A percentile compares a stretch with the other conserved stretches of the same genome.
Evolutionary conservation across 305 asterid species (phyloP).

Genomic region (Solanum chacoense): DNA sequence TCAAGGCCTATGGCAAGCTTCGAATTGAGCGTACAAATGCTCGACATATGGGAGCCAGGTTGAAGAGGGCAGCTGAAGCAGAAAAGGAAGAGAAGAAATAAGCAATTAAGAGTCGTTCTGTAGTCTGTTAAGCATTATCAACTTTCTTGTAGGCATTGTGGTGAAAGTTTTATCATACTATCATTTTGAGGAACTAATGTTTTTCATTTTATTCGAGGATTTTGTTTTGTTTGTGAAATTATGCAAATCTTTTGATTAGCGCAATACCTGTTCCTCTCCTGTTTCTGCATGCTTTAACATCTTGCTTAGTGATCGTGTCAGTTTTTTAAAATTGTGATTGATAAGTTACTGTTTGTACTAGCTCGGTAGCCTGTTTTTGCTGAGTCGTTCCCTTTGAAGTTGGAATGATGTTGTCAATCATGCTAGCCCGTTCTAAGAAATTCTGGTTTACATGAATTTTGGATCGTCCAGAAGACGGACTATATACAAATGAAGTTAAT

Average conservation of each 20-base stretch:
- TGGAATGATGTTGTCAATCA: background rate
- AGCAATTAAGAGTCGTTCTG: background rate
- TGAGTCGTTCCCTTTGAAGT: background rate
- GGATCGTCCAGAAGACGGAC: background rate
- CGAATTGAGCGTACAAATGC: slow-evolving; percentile 18
- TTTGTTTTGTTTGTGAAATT: background rate
- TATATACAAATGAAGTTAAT: background rate
- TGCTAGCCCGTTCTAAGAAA: background rate
- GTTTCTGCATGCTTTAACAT: background rate
- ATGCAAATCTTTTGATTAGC: background rate
- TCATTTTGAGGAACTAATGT: background rate
- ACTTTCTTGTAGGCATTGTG: background rate
- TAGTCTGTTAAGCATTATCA: background rate
- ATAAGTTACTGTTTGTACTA: background rate
- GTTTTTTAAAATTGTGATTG: background rate
- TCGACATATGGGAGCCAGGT: slow-evolving; percentile 15
- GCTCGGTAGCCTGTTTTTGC: background rate
- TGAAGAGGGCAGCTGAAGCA: slow-evolving; percentile 30
- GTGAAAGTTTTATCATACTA: background rate
- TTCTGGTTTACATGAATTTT: background rate
- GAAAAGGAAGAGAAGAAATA: slow-evolving; percentile 32
- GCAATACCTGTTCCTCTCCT: background rate
- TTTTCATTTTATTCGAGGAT: background rate
- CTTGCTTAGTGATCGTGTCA: background rate
- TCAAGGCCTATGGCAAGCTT: slow-evolving; percentile 23